phyloP scores from a whole-genome alignment of 2,329 filamentous ascomycete genomes.

The Dryadomyces sulphureus region DNA sequence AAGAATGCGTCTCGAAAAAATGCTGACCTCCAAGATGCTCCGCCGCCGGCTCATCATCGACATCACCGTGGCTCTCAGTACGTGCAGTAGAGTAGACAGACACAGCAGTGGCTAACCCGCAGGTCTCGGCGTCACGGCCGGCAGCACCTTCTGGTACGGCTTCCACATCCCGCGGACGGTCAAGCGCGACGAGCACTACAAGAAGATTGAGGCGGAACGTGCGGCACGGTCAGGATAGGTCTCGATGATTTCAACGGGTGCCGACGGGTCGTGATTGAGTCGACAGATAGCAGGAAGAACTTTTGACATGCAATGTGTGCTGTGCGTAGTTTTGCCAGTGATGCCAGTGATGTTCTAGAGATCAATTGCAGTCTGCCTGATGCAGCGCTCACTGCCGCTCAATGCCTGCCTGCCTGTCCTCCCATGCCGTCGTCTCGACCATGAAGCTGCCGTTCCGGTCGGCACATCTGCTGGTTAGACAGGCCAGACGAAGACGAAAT shows the following conservation, averaged over 20 bases:
- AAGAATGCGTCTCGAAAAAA: background rate
- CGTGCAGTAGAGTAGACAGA: conserved; percentile 14
- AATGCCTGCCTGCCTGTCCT: conserved; percentile 18
- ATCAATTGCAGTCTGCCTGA: no score
- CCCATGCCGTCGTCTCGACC: conserved; percentile 52
- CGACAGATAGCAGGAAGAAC: no score
- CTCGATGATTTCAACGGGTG: no score
- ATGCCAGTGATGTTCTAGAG: no score
- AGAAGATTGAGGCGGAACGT: conserved; percentile 42
- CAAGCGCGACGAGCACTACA: conserved; percentile 43
- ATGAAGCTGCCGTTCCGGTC: conserved; percentile 42
- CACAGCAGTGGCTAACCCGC: conserved; percentile 3
- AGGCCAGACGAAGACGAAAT: background rate
- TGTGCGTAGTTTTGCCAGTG: no score
- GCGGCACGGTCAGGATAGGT: conserved; percentile 22
- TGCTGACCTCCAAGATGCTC: conserved; percentile 33
- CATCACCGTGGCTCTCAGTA: conserved; percentile 40
- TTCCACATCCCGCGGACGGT: conserved; percentile 46
- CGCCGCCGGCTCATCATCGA: conserved; percentile 43
- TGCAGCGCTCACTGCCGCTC: no score
- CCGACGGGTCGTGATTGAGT: no score
- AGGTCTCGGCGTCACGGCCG: conserved; percentile 41
- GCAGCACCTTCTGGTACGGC: conserved; percentile 46
- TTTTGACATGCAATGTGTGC: no score
- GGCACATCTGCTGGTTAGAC: conserved; percentile 31